Evolutionary conservation across 345 rosid genomes (phyloP), one percentile per base, ranked within the genome.

Genomic region (Eucalyptus regnans): DNA sequence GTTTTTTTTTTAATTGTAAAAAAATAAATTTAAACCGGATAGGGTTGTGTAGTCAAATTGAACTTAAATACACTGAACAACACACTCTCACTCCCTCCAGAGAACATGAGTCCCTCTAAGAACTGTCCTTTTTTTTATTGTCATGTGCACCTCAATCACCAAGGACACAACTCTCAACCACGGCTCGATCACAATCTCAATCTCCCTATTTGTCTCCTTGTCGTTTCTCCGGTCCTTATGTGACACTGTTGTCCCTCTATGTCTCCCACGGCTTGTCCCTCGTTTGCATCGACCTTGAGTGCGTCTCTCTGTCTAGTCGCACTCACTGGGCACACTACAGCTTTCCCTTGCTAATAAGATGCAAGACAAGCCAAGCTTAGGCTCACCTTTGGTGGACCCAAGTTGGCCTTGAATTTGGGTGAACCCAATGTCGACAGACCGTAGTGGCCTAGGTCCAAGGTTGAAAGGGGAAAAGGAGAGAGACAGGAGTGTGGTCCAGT

Each of bases 91-190:
- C 37, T 8, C 33, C 4, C 37, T 41, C 37, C 9, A 3, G 18
- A 7, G 71, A 14, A n/a, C 5, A 64, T 7, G 71, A 12, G 31
- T 64, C 71, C 9, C 18, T 64, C 71, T 31, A 6, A n/a, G 71
- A 14, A 7, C 3, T 7, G 0, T 64, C 37, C 9, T 29, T 62
- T 7, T 14, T 43, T n/a, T 1, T n/a, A 14, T n/a, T 64, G 37
- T n/a, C 18, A n/a, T 4, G 4, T 64, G 37, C 76, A 64, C 71
- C 18, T n/a, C 37, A 64, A 7, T n/a, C 41, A 3, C 41, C 20
- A 14, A 14, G 3, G 33, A 14, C 2, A n/a, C 1, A n/a, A n/a
- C 10, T 14, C 37, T 64, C 5, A 3, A n/a, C 37, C 17, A 6
- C 0, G 15, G 50, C 68, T 52, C 50, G 1, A 12, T 51, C 87